Conservation (phyloP, 768 basidiomycete species). For the Psilocybe cyanescens region DNA sequence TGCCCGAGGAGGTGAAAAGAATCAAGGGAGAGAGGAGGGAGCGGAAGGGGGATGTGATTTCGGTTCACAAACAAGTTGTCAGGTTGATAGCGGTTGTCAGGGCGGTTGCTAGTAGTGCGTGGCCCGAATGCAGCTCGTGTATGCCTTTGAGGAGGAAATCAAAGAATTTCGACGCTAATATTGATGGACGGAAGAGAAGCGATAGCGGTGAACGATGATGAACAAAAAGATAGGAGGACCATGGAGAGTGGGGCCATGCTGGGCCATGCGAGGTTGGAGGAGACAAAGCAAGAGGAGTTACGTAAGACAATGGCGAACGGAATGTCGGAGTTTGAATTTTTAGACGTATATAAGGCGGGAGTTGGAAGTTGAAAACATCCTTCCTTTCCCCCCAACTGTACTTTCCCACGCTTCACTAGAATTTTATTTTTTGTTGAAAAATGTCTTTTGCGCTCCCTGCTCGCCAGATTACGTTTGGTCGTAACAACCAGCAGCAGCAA, state of each 20-base stretch:
- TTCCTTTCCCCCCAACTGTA: slow-evolving; percentile 36
- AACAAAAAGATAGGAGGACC: slow-evolving; percentile 2
- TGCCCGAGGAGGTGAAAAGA: not conserved
- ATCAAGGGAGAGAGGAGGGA: not conserved
- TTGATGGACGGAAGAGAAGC: not conserved
- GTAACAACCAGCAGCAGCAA: slow-evolving; percentile 56
- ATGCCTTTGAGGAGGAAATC: not conserved
- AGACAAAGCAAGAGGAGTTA: slow-evolving; percentile 42
- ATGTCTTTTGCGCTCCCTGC: slow-evolving; percentile 75
- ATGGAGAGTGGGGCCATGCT: slow-evolving; percentile 7
- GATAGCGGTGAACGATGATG: slow-evolving; percentile 2
- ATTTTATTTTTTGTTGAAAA: slow-evolving; percentile 28
- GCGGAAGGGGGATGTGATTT: slow-evolving; percentile 7
- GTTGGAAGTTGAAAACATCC: slow-evolving; percentile 28
- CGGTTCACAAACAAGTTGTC: slow-evolving; percentile 19
- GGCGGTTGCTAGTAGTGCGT: slow-evolving; percentile 19
- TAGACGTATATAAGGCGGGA: slow-evolving; percentile 47
- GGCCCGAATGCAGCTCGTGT: not conserved
- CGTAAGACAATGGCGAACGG: slow-evolving; percentile 44
- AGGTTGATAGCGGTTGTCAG: slow-evolving; percentile 27
- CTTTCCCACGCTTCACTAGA: slow-evolving; percentile 46
- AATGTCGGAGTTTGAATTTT: slow-evolving; percentile 48
- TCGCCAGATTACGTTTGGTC: slow-evolving; percentile 79
- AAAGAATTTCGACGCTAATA: not conserved
- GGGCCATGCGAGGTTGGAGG: slow-evolving; percentile 20